Evolutionary conservation across 2,329 filamentous ascomycete species (phyloP), one percentile per base, ranked within the genome.

Genomic region (Fonsecaea pedrosoi): DNA sequence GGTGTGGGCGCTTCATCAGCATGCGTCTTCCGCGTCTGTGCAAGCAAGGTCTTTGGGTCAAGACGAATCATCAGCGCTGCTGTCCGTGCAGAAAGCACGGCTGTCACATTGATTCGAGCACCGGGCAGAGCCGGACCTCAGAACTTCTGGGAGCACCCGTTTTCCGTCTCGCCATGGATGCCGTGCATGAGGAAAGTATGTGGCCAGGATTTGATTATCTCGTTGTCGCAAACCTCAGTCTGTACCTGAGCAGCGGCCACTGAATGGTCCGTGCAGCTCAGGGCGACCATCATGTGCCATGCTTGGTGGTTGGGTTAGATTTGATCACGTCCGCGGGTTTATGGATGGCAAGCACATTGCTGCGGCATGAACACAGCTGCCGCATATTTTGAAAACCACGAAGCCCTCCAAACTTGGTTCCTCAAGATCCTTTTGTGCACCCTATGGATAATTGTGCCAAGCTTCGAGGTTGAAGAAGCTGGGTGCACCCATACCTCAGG

Each of bases 1-100:
- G 34, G 25, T 21, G n/a, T 8, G 6, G 4, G n/a, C 30, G 54
- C 35, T 21, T 37, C 54, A 55, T 55, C 54, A 3, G 18, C 50
- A 54, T 54, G 21, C 15, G 48, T 54, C 21, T 13, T 54, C 50
- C 30, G 50, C 32, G 50, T 21, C 50, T 21, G 32, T 54, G 50
- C 50, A 30, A 30, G 25, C 18, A 12, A 25, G 45, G 45, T 25
- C 45, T 10, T 50, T 25, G 45, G 18, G 21, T 8, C 45, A 48
- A 9, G 18, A 50, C 45, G 10, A 21, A 50, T 25, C 18, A 50
- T 25, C 45, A 25, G 12, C 18, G 10, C 45, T 50, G 18, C 18
- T 50, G 45, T 50, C 45, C 9, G 45, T 50, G 45, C 45, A 25
- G 10, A 25, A 8, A 2, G 45, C 45, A 25, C 45, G 18, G 45